These are phyloP conservation scores for Trichoderma asperellum DNA, from an alignment of 2,329 filamentous ascomycete genomes.

Conservation along the genomic window DNA sequence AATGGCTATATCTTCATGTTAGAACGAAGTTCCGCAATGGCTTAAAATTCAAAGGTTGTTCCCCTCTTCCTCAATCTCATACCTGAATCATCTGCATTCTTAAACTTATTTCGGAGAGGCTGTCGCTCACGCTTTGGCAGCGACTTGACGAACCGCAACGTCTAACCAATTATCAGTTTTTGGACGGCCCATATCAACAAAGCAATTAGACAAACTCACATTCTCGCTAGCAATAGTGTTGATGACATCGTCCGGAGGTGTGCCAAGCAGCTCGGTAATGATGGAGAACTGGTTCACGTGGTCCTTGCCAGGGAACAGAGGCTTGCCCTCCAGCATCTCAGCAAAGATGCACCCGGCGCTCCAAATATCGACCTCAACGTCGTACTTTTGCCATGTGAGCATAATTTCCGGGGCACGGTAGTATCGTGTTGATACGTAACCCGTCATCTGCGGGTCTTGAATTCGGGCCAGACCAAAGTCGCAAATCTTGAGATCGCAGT, in stretches of 20 bases:
- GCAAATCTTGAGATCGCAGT: constrained; percentile 99
- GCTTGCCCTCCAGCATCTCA: constrained; percentile 98
- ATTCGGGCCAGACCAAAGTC: constrained; percentile 97
- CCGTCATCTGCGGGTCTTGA: constrained; percentile 99
- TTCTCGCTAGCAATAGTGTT: constrained; percentile 99
- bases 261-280: constrained; percentile 95
- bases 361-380: constrained; percentile 99
- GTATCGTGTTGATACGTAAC: constrained; percentile 97
- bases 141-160: constrained; percentile 94
- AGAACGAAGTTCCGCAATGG: constrained; percentile 16
- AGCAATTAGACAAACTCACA: constrained; percentile 53
- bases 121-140: constrained; percentile 92
- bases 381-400: constrained; percentile 99
- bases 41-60: neutral
- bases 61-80: constrained; percentile 38
- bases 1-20: constrained; percentile 62
- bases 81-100: constrained; percentile 88
- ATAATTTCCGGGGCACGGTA: constrained; percentile 99
- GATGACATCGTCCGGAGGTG: constrained; percentile 97
- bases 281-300: constrained; percentile 99
- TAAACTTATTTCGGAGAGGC: constrained; percentile 86
- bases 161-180: constrained; percentile 56
- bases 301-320: constrained; percentile 96
- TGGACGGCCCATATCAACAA: neutral
- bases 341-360: constrained; percentile 98